Evolutionary conservation across 306 rosid genomes (phyloP).

Genomic region (Comarum palustre): DNA sequence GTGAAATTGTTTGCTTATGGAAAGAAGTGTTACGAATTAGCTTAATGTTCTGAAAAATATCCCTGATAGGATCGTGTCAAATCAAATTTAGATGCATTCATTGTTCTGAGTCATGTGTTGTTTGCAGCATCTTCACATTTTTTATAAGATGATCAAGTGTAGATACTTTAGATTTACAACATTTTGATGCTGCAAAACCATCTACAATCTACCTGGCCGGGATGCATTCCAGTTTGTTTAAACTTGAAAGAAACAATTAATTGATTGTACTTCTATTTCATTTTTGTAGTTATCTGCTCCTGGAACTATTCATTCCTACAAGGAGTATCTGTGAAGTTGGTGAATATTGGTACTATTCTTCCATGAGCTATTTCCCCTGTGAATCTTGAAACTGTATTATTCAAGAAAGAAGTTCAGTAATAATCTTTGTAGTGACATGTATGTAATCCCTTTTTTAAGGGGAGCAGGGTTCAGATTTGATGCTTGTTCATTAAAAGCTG

Average conservation of each 20-base stretch:
- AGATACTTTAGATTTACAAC: background rate
- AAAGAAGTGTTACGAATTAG: background rate
- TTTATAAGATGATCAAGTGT: background rate
- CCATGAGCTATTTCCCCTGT: background rate
- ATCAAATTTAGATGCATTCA: background rate
- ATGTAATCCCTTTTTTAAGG: background rate
- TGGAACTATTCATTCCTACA: background rate
- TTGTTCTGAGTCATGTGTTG: background rate
- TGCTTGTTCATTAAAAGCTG: background rate
- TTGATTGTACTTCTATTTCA: background rate
- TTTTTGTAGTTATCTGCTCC: conserved; percentile 5
- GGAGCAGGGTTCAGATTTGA: background rate
- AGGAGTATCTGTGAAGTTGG: background rate
- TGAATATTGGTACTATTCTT: conserved; percentile 1
- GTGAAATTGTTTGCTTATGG: background rate
- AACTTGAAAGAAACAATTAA: background rate
- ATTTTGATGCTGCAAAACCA: background rate
- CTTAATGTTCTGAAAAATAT: background rate
- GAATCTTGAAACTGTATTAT: background rate
- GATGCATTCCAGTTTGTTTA: too few relatives aligned
- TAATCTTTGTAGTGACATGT: background rate
- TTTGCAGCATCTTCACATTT: background rate
- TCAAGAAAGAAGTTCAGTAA: background rate
- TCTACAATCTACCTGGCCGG: background rate
- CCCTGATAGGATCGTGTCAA: background rate